Evolutionary conservation across 2,329 filamentous ascomycete genomes (phyloP).

Genomic region (Exophiala mesophila): DNA sequence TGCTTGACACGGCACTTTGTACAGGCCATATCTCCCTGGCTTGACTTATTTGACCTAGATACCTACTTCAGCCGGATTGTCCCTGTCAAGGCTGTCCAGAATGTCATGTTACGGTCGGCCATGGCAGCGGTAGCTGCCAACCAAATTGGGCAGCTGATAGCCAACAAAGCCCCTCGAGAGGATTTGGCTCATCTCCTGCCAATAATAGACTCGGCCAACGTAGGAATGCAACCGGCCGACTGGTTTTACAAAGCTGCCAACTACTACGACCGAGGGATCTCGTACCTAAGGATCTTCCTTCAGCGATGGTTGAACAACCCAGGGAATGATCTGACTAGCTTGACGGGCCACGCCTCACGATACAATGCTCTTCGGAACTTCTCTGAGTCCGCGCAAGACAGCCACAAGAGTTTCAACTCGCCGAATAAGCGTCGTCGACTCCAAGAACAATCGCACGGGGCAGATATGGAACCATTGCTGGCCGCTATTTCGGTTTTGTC

Average conservation of each 20-base stretch:
- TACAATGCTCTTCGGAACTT: conserved; percentile 11
- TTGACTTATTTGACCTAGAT: conserved; percentile 39
- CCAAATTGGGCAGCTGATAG: conserved; percentile 29
- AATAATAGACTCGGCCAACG: conserved; percentile 14
- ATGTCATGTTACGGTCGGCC: conserved; percentile 33
- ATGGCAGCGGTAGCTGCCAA: conserved; percentile 39
- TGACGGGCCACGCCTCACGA: conserved; percentile 16
- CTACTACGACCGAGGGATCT: conserved; percentile 56
- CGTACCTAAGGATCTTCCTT: conserved; percentile 41
- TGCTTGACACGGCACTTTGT: conserved; percentile 37
- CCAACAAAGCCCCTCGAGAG: conserved; percentile 14
- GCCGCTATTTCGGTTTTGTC: conserved; percentile 63
- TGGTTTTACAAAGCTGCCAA: conserved; percentile 58
- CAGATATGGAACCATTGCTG: conserved; percentile 55
- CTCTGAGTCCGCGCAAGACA: conserved; percentile 9
- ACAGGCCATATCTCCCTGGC: conserved; percentile 34
- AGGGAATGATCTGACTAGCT: conserved; percentile 14
- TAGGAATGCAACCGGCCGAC: conserved; percentile 38
- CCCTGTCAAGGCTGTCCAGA: conserved; percentile 35
- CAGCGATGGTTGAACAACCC: conserved; percentile 33
- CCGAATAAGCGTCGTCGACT: conserved; percentile 38
- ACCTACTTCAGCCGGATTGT: conserved; percentile 37
- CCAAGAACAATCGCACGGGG: conserved; percentile 14
- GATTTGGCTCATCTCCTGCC: conserved; percentile 19
- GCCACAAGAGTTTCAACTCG: neutral